Evolutionary conservation across 2,329 filamentous ascomycete species (phyloP).

Genomic region (Grosmannia clavigera): DNA sequence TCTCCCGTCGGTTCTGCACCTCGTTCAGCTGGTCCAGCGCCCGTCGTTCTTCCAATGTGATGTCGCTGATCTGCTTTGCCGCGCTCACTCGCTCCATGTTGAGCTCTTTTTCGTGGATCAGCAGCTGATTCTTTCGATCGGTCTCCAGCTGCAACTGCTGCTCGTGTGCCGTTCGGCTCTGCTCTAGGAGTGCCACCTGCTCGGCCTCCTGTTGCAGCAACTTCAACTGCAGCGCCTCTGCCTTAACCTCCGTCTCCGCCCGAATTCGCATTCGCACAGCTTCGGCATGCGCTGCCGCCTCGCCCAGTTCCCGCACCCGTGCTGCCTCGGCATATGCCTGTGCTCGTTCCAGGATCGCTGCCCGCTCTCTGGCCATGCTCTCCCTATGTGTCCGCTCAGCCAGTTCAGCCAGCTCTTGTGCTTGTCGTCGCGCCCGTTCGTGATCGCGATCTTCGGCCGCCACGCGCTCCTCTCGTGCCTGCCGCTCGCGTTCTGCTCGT

Average conservation of each 20-base stretch:
- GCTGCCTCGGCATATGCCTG: neutral
- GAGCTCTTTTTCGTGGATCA: conserved; percentile 36
- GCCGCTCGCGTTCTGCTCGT: conserved; percentile 36
- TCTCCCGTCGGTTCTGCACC: conserved; percentile 31
- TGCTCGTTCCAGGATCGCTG: neutral
- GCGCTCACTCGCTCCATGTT: conserved; percentile 34
- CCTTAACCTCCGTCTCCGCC: conserved; percentile 3
- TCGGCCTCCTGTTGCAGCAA: conserved; percentile 18
- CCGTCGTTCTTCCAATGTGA: conserved; percentile 37
- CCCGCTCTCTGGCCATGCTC: conserved; percentile 25
- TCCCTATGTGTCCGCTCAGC: conserved; percentile 32
- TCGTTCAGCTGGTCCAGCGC: conserved; percentile 36
- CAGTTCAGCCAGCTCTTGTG: conserved; percentile 36
- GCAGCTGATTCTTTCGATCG: conserved; percentile 19
- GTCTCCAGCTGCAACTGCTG: conserved; percentile 32
- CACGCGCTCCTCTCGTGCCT: conserved; percentile 31
- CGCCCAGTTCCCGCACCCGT: conserved; percentile 8
- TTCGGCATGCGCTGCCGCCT: conserved; percentile 34
- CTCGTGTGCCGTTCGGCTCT: conserved; percentile 31
- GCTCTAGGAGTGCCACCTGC: conserved; percentile 31
- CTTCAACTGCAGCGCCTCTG: conserved; percentile 4
- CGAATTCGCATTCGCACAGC: conserved; percentile 15
- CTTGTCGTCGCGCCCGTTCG: conserved; percentile 31
- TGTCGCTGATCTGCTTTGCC: conserved; percentile 34
- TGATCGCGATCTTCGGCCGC: conserved; percentile 37